Percentiles rank a stretch among this genome's conserved stretches.
These are phyloP conservation scores for Tubosaeta sp. DNA, from an alignment of 768 basidiomycete species.

Conservation along the genomic window DNA sequence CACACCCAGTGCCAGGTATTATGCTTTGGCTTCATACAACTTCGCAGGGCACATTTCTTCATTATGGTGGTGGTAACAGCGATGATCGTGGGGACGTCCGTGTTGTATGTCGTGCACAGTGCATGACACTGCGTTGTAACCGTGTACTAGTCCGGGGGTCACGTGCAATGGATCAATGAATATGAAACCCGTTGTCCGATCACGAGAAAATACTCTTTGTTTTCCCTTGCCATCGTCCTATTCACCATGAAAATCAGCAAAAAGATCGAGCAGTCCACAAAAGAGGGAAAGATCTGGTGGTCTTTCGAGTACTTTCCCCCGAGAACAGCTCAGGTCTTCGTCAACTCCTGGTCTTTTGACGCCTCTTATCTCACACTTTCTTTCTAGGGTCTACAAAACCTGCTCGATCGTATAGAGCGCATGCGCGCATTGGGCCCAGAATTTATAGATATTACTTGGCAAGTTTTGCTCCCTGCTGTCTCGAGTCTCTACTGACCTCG, in stretches of 20 bases:
- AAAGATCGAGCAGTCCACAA: constrained; percentile 82
- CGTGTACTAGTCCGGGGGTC: constrained; percentile 5
- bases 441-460: constrained; percentile 98
- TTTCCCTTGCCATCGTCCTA: constrained; percentile 8
- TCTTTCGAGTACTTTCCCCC: constrained; percentile 99
- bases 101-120: constrained; percentile 42
- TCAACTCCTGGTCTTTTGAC: neutral
- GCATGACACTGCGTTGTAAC: constrained; percentile 1
- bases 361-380: neutral
- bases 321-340: constrained; percentile 80
- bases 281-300: constrained; percentile 92
- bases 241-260: constrained; percentile 85
- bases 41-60: constrained; percentile 45
- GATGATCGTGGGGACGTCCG: constrained; percentile 48
- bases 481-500: constrained; percentile 1
- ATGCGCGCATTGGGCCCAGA: constrained; percentile 95
- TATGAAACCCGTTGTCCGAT: constrained; percentile 3
- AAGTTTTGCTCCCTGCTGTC: constrained; percentile 14
- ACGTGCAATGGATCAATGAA: constrained; percentile 18
- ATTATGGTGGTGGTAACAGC: constrained; percentile 47
- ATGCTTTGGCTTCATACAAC: constrained; percentile 1
- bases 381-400: constrained; percentile 65
- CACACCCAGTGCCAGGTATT: constrained; percentile 13
- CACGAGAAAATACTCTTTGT: constrained; percentile 26
- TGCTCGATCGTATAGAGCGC: constrained; percentile 96